Evolutionary conservation across 768 basidiomycete genomes (phyloP), one percentile per base, ranked within the genome.

Genomic region (Podaxis rugospora): DNA sequence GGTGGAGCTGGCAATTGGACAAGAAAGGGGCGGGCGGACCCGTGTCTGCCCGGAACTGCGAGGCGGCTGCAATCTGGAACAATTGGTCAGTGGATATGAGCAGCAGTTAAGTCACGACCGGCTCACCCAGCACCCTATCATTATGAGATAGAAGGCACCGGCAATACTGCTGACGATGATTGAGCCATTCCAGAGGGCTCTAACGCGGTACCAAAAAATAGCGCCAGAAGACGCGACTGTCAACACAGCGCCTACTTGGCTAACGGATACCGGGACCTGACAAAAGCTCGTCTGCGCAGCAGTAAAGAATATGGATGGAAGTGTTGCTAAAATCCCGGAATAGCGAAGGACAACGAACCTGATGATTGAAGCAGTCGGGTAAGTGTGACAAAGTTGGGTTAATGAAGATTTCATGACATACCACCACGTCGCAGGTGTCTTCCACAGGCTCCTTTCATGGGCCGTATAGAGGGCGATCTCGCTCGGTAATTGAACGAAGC

Each of bases 341-440:
- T 58, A 58, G 21, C 57, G 57, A 9, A 58, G 37, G 21, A 58
- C 21, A 21, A 58, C 25, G 23, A 58, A 58, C 57, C 57, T 58
- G 9, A 4, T 18, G 18, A n/a, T 52, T 16, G 28, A 35, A 52
- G 51, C 28, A 44, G 5, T 44, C 9, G 10, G 25, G 6, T 49
- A 3, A 4, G 47, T 6, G 25, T 5, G n/a, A n/a, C 9, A 9
- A 37, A 16, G 6, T 27, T 11, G 37, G 32, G 7, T 14, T 4
- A 10, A 7, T 18, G n/a, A 27, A n/a, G 1, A 9, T 9, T 7
- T 2, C 32, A 9, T 3, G 32, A 27, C n/a, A 40, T 27, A 58
- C 57, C 57, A 58, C 57, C 57, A 58, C 2, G 57, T 58, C 50
- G 35, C 46, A 32, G 57, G 57, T 35, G 57, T 23, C 21, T 40